A percentile compares a stretch with the other conserved stretches of the same genome.
Evolutionary conservation across 805 yeast genomes (phyloP).

Genomic region (Myxozyma mucilagina): DNA sequence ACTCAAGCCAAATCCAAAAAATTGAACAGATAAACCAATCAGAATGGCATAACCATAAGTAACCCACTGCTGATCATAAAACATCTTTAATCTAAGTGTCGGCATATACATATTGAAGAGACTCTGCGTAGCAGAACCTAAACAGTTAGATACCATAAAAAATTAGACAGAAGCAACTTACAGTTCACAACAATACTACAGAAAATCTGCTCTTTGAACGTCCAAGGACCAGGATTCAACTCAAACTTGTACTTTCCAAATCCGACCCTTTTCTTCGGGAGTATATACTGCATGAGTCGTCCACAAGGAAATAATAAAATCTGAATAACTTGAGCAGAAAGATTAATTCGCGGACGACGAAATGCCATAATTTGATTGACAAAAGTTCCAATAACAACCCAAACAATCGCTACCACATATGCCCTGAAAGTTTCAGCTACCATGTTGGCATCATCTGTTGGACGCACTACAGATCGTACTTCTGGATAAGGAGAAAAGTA

Average conservation of each 20-base stretch:
- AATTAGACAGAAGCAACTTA: background rate
- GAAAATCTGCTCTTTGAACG: conserved; percentile 63
- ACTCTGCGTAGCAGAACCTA: no score
- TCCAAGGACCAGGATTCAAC: conserved; percentile 67
- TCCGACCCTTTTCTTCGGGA: conserved; percentile 41
- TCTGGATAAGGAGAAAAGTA: conserved; percentile 59
- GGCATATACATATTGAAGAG: no score
- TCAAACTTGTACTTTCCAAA: conserved; percentile 43
- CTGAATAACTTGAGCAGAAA: conserved; percentile 56
- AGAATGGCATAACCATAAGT: conserved; percentile 54
- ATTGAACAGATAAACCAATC: conserved; percentile 56
- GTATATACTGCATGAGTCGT: conserved; percentile 41
- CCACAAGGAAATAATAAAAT: conserved; percentile 64
- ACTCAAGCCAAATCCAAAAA: conserved; percentile 66
- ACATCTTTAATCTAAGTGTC: conserved; percentile 24
- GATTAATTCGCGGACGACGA: conserved; percentile 54
- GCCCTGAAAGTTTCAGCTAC: conserved; percentile 55
- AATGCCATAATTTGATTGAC: conserved; percentile 59
- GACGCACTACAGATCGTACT: conserved; percentile 43
- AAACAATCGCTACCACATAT: conserved; percentile 52
- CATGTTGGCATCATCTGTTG: conserved; percentile 48
- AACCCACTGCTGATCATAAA: conserved; percentile 42
- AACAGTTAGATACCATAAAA: background rate
- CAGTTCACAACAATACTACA: conserved; percentile 45
- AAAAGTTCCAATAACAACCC: conserved; percentile 58